A percentile compares a stretch with the other conserved stretches of the same genome.
phyloP scores from a whole-genome alignment of 441 rosid genomes.

The Theobroma grandiflorum region DNA sequence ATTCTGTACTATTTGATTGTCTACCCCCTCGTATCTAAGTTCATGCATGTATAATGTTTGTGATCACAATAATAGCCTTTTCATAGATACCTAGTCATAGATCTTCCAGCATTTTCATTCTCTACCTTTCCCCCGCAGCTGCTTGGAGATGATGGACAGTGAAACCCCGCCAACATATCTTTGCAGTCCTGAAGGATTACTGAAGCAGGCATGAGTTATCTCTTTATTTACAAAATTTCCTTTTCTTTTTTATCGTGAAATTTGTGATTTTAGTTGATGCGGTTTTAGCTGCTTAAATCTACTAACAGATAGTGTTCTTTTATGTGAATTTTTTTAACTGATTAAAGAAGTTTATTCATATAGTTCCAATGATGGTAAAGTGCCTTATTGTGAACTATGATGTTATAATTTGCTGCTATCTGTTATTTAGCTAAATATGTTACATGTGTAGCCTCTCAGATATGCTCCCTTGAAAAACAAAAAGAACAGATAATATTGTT shows the following conservation, averaged over 20 bases:
- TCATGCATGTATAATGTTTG: not conserved
- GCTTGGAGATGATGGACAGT: conserved; percentile 58
- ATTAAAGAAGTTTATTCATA: conserved; percentile 6
- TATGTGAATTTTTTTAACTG: not conserved
- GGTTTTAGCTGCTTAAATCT: conserved; percentile 17
- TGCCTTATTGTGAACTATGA: not conserved
- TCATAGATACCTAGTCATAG: not conserved
- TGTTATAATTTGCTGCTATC: not conserved
- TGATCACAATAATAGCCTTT: not conserved
- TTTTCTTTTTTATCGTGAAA: not conserved
- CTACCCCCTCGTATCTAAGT: not conserved
- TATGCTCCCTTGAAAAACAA: conserved; percentile 1
- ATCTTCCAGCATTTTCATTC: conserved; percentile 18
- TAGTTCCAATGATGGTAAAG: not conserved
- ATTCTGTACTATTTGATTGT: not conserved
- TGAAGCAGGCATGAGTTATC: conserved; percentile 51
- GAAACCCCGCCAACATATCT: conserved; percentile 60
- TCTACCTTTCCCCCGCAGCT: conserved; percentile 32
- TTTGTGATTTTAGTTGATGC: not conserved
- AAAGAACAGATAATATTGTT: not conserved
- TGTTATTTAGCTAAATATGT: conserved; percentile 4
- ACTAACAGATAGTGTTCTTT: not conserved
- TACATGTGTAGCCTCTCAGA: conserved; percentile 1
- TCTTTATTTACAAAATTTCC: not conserved
- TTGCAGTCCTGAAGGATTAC: conserved; percentile 78